phyloP scores from a whole-genome alignment of 805 yeast species.

The Torulaspora quercuum region DNA sequence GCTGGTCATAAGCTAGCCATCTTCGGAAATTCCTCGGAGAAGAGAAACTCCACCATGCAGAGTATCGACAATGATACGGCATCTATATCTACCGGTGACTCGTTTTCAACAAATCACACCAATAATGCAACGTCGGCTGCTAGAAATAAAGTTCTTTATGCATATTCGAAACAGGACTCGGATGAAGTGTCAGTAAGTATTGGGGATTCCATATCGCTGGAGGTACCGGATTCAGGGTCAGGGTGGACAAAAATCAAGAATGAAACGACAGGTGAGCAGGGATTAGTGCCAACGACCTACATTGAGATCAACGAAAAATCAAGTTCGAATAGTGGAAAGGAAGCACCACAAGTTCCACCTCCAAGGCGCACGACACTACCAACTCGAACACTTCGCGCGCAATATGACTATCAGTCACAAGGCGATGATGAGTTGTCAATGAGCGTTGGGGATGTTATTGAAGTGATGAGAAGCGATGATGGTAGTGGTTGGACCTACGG shows the following conservation, averaged over 20 bases:
- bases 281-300: conserved; percentile 85
- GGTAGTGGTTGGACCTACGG: conserved; percentile 96
- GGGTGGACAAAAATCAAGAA: conserved; percentile 82
- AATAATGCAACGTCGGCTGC: conserved; percentile 7
- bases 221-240: conserved; percentile 76
- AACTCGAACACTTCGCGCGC: conserved; percentile 54
- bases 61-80: conserved; percentile 13
- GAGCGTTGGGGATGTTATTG: conserved; percentile 66
- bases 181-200: conserved; percentile 66
- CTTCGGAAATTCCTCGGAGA: conserved; percentile 10
- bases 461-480: conserved; percentile 64
- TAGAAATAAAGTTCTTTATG: conserved; percentile 54
- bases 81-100: conserved; percentile 13
- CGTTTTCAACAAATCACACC: conserved; percentile 10
- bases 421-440: conserved; percentile 79
- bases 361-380: conserved; percentile 47
- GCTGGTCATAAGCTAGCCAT: conserved; percentile 8
- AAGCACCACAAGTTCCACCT: conserved; percentile 75
- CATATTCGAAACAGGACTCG: conserved; percentile 62
- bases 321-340: conserved; percentile 36
- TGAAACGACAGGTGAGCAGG: conserved; percentile 48
- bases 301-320: conserved; percentile 44
- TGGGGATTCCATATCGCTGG: conserved; percentile 58
- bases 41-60: conserved; percentile 5
- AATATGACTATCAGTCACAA: conserved; percentile 72